phyloP scores from a whole-genome alignment of 2,329 filamentous ascomycete genomes.

The Sarocladium oryzae region DNA sequence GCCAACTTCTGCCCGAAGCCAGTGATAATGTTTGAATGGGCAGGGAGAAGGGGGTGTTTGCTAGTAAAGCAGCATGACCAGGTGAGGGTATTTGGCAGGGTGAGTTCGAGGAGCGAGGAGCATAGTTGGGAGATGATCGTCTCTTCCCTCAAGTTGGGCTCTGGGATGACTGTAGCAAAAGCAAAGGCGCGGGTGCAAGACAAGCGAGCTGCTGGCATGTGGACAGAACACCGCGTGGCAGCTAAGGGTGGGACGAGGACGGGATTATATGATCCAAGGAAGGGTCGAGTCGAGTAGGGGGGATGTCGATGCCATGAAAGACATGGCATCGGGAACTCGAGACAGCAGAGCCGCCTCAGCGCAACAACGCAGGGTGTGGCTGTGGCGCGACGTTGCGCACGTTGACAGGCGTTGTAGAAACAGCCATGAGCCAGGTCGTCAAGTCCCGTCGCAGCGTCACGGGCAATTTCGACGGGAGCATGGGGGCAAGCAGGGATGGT shows the following conservation, averaged over 20 bases:
- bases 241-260: not conserved
- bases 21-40: not conserved
- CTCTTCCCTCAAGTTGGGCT: not conserved
- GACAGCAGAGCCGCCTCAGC: not conserved
- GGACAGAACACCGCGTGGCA: not conserved
- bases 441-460: not conserved
- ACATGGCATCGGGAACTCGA: not conserved
- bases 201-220: not conserved
- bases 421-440: not conserved
- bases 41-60: not conserved
- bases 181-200: not conserved
- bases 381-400: not conserved
- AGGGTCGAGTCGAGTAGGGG: not conserved
- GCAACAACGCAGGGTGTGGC: not conserved
- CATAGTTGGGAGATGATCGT: not conserved
- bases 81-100: not conserved
- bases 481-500: slow-evolving; percentile 1
- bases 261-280: slow-evolving; percentile 1
- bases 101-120: not conserved
- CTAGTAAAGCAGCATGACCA: not conserved
- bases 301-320: not conserved
- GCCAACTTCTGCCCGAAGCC: too few species aligned
- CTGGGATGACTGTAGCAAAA: not conserved
- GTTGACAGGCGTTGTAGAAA: slow-evolving; percentile 5
- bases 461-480: not conserved